phyloP scores from a whole-genome alignment of 208 protist genomes.

The Acanthamoeba lenticulata region DNA sequence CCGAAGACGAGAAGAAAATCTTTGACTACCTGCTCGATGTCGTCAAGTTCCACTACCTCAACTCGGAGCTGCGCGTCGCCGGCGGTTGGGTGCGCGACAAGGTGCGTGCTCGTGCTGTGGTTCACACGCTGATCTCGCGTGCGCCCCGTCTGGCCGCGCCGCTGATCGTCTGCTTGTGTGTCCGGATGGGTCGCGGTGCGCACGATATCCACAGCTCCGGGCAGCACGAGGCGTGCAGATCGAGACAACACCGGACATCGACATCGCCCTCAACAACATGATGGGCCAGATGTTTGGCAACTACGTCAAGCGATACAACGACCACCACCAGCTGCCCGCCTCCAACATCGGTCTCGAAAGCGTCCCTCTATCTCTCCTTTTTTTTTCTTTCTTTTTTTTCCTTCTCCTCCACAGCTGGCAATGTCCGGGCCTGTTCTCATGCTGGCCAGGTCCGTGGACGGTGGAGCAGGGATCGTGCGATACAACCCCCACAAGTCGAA shows the following conservation, averaged over 20 bases:
- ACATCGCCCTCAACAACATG: slow-evolving; percentile 96
- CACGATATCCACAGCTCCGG: background rate
- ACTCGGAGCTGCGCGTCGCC: slow-evolving; percentile 83
- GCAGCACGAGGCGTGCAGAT: slow-evolving; percentile 85
- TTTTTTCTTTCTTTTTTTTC: background rate
- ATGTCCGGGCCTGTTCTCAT: too few species aligned
- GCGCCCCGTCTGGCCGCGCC: background rate
- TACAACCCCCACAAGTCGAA: slow-evolving; percentile 98
- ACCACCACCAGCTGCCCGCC: background rate
- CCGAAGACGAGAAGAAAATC: background rate
- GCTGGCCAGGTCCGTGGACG: too few species aligned
- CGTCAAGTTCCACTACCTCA: background rate
- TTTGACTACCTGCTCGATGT: slow-evolving; percentile 23
- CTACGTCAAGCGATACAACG: slow-evolving; percentile 80
- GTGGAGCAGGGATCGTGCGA: slow-evolving; percentile 92
- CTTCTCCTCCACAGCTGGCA: background rate
- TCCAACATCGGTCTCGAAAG: background rate
- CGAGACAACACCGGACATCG: slow-evolving; percentile 69
- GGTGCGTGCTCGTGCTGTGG: background rate
- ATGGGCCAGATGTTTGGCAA: slow-evolving; percentile 92
- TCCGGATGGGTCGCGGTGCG: too few species aligned
- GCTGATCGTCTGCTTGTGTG: background rate
- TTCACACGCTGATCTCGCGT: background rate
- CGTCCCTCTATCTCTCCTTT: background rate
- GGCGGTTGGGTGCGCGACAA: slow-evolving; percentile 99